A percentile compares a stretch with the other conserved stretches of the same genome.
Evolutionary conservation across 2,329 filamentous ascomycete species (phyloP).

Genomic region (Corynespora cassiicola): DNA sequence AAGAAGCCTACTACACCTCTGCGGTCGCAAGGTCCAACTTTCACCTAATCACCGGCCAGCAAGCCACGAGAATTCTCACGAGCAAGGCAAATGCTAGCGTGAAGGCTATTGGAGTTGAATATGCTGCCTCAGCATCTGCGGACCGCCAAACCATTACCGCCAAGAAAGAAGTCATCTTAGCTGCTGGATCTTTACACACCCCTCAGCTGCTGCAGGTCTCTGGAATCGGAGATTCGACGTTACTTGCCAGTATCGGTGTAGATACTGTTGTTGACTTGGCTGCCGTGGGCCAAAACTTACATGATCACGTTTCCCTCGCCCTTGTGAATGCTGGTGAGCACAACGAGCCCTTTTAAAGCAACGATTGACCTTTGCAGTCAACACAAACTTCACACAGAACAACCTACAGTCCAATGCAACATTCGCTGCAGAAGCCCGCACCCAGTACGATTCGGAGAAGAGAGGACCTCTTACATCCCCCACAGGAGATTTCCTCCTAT

Average conservation of each 20-base stretch:
- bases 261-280: conserved; percentile 28
- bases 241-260: conserved; percentile 25
- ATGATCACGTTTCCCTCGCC: conserved; percentile 22
- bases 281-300: conserved; percentile 30
- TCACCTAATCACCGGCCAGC: conserved; percentile 23
- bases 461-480: conserved; percentile 21
- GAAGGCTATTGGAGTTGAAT: conserved; percentile 26
- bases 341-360: too few relatives aligned
- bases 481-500: conserved; percentile 29
- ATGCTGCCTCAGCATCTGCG: conserved; percentile 20
- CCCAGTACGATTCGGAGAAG: conserved; percentile 18
- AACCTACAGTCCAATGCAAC: too few relatives aligned
- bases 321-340: conserved; percentile 20
- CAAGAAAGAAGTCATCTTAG: conserved; percentile 29
- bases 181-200: conserved; percentile 32
- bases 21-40: conserved; percentile 23
- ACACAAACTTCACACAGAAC: too few relatives aligned
- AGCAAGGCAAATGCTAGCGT: conserved; percentile 8
- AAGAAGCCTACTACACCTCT: conserved; percentile 26
- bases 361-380: too few relatives aligned
- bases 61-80: conserved; percentile 21
- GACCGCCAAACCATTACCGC: conserved; percentile 19
- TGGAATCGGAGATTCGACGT: conserved; percentile 29
- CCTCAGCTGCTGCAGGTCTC: conserved; percentile 35
- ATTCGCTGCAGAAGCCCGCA: conserved; percentile 23